These are phyloP conservation scores for Withania somnifera DNA, from an alignment of 305 asterid species.

Conservation along the genomic window DNA sequence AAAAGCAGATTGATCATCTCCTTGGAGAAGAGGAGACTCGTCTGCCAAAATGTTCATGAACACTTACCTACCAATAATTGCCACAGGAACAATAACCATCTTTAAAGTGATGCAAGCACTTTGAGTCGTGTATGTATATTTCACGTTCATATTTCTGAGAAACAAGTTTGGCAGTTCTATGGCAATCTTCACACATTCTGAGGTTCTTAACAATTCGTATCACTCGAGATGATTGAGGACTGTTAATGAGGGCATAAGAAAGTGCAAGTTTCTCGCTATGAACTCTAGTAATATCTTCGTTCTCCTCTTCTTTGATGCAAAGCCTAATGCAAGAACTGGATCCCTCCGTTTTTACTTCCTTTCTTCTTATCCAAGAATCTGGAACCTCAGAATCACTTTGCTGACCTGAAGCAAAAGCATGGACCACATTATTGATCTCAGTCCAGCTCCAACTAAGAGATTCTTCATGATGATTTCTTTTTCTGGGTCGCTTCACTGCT, in stretches of 20 bases:
- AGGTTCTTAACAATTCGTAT: slow-evolving; percentile 53
- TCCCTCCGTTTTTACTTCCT: slow-evolving; percentile 22
- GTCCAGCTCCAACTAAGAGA: slow-evolving; percentile 45
- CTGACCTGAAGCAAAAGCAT: slow-evolving; percentile 35
- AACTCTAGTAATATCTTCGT: slow-evolving; percentile 28
- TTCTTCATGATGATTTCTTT: slow-evolving; percentile 23
- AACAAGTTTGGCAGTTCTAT: slow-evolving; percentile 44
- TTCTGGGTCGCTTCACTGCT: slow-evolving; percentile 22
- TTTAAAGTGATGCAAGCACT: slow-evolving; percentile 70
- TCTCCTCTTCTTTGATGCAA: slow-evolving; percentile 49
- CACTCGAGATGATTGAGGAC: slow-evolving; percentile 17
- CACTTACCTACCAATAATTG: slow-evolving; percentile 55
- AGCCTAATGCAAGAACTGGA: slow-evolving; percentile 18
- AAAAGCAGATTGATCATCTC: neutral
- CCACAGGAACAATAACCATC: slow-evolving; percentile 73
- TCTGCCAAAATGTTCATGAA: neutral
- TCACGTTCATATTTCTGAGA: slow-evolving; percentile 33
- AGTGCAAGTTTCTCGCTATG: slow-evolving; percentile 71
- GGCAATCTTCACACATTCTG: slow-evolving; percentile 69
- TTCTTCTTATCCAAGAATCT: slow-evolving; percentile 34
- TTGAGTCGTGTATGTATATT: slow-evolving; percentile 45
- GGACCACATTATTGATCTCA: slow-evolving; percentile 38
- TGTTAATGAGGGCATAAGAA: slow-evolving; percentile 40
- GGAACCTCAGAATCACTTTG: slow-evolving; percentile 19
- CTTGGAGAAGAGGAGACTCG: neutral